These are phyloP conservation scores for Chytriomyces sp. DNA, from an alignment of 192 early-diverging fungal genomes.

Conservation along the genomic window DNA sequence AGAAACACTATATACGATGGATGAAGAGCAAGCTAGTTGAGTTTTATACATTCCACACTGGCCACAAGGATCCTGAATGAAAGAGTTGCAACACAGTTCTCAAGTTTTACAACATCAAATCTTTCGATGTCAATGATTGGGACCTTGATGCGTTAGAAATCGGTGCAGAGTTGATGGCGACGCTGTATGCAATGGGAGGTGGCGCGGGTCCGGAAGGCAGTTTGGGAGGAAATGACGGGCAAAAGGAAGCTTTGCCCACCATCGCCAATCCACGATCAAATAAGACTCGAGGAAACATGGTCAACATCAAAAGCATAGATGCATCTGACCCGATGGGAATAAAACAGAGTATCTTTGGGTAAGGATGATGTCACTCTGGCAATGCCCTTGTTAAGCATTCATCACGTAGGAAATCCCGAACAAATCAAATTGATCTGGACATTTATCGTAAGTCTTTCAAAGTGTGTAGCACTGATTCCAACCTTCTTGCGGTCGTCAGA, in stretches of 20 bases:
- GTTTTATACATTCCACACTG: no score
- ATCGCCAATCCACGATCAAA: background rate
- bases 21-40: constrained; percentile 15
- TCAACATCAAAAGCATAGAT: constrained; percentile 32
- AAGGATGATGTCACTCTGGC: background rate
- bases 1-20: constrained; percentile 4
- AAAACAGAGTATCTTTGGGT: constrained; percentile 42
- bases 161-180: constrained; percentile 3
- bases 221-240: background rate
- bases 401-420: background rate
- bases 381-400: no score
- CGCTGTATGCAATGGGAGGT: background rate
- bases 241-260: background rate
- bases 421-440: constrained; percentile 14
- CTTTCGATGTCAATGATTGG: constrained; percentile 46
- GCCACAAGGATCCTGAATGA: no score
- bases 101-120: constrained; percentile 45
- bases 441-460: background rate
- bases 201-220: background rate
- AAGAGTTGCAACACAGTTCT: constrained; percentile 40
- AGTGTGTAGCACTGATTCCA: background rate
- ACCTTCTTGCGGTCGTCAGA: background rate
- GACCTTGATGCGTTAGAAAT: background rate
- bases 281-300: constrained; percentile 3
- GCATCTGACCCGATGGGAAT: constrained; percentile 51